Evolutionary conservation across 768 basidiomycete species (phyloP).

Genomic region (Lactifluus piperatus): DNA sequence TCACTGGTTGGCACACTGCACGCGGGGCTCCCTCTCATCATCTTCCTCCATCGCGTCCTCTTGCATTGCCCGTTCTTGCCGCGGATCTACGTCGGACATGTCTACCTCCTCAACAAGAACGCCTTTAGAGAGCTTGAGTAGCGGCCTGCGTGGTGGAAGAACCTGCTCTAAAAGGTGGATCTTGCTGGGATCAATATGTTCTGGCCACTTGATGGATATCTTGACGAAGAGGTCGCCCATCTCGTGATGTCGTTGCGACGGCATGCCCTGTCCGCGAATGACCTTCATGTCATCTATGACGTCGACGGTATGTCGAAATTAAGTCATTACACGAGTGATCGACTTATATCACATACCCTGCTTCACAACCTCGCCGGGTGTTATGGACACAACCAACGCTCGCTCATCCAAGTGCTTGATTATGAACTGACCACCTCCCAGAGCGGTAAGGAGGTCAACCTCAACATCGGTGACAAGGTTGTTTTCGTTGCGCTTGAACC

Average conservation of each 20-base stretch:
- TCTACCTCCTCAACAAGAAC: constrained; percentile 75
- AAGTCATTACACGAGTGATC: background rate
- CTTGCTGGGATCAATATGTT: constrained; percentile 54
- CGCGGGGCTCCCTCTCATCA: constrained; percentile 79
- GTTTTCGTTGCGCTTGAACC: constrained; percentile 83
- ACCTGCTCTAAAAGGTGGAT: constrained; percentile 76
- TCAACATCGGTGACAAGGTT: constrained; percentile 83
- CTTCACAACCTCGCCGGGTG: constrained; percentile 88
- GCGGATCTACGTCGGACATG: constrained; percentile 69
- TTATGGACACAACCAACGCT: constrained; percentile 71
- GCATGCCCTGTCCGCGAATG: constrained; percentile 95
- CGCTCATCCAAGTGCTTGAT: constrained; percentile 94
- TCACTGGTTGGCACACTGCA: constrained; percentile 93
- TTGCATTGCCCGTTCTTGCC: constrained; percentile 43
- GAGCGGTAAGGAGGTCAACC: constrained; percentile 85
- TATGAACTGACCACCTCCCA: constrained; percentile 84
- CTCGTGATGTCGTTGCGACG: constrained; percentile 96
- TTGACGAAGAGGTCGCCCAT: constrained; percentile 88
- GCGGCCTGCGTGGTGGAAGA: constrained; percentile 65
- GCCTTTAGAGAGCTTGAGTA: constrained; percentile 61
- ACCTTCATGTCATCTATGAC: constrained; percentile 76
- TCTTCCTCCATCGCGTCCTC: constrained; percentile 91
- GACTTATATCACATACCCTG: constrained; percentile 52
- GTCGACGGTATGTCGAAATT: background rate
- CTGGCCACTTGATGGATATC: constrained; percentile 84